Conservation (phyloP, 768 basidiomycete genomes). For the Lactifluus rugatus region DNA sequence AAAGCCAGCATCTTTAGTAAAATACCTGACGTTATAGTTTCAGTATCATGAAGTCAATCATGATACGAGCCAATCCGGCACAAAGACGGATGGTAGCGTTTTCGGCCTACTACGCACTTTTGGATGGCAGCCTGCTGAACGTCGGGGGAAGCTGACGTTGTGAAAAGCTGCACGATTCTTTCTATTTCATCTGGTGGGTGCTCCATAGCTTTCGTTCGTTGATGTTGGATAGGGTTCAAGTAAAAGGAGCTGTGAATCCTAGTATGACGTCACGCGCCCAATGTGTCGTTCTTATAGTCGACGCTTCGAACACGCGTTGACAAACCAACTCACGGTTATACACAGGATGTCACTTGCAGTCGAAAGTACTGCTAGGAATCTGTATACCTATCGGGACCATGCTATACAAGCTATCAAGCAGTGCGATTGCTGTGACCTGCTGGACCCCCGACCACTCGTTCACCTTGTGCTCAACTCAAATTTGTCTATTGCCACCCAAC, state of each 20-base stretch:
- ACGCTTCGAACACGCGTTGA: too few species aligned
- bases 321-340: not conserved
- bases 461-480: slow-evolving; percentile 18
- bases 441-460: slow-evolving; percentile 6
- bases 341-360: not conserved
- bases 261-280: not conserved
- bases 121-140: not conserved
- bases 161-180: slow-evolving; percentile 1
- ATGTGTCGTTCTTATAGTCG: not conserved
- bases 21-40: slow-evolving; percentile 31
- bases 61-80: not conserved
- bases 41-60: not conserved
- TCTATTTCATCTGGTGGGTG: not conserved
- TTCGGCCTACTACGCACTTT: not conserved
- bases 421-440: not conserved
- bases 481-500: slow-evolving; percentile 30
- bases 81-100: too few species aligned
- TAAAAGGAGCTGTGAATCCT: not conserved
- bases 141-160: not conserved
- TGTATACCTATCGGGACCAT: not conserved
- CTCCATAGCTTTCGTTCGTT: not conserved
- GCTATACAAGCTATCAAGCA: not conserved
- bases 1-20: slow-evolving; percentile 45
- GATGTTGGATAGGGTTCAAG: not conserved
- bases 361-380: not conserved